A percentile compares a stretch with the other conserved stretches of the same genome.
Evolutionary conservation across 495 filamentous ascomycete genomes (phyloP).

Genomic region (Tuber microsphaerosporum): DNA sequence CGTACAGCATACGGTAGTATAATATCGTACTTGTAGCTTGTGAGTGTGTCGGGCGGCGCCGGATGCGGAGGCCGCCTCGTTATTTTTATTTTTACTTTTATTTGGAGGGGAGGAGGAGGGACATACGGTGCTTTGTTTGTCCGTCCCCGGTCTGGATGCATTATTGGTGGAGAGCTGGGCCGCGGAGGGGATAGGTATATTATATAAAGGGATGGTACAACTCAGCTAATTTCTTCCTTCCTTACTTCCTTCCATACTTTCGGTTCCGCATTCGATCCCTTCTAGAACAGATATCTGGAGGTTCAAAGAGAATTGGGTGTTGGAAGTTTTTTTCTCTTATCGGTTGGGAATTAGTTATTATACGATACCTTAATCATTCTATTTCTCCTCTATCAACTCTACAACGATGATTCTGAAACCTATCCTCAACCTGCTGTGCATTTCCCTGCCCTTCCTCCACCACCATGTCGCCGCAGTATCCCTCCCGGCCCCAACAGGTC

Average conservation of each 20-base stretch:
- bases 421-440: background rate
- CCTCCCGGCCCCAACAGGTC: constrained; percentile 12
- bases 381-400: background rate
- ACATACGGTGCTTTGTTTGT: background rate
- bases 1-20: no score
- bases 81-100: background rate
- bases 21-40: background rate
- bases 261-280: background rate
- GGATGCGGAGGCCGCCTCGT: background rate
- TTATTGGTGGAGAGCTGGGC: background rate
- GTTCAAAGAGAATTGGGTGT: background rate
- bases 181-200: background rate
- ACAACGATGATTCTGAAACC: background rate
- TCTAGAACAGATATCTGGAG: background rate
- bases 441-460: constrained; percentile 11
- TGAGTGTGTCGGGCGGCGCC: background rate
- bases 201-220: background rate
- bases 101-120: background rate
- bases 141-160: background rate
- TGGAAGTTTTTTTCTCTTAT: background rate
- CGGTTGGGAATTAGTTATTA: background rate
- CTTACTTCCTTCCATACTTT: background rate
- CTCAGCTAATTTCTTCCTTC: background rate
- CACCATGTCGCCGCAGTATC: constrained; percentile 12
- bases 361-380: background rate